Conservation (phyloP, 2,329 filamentous ascomycete species). For the Hawksworthiomyces lignivorus region DNA sequence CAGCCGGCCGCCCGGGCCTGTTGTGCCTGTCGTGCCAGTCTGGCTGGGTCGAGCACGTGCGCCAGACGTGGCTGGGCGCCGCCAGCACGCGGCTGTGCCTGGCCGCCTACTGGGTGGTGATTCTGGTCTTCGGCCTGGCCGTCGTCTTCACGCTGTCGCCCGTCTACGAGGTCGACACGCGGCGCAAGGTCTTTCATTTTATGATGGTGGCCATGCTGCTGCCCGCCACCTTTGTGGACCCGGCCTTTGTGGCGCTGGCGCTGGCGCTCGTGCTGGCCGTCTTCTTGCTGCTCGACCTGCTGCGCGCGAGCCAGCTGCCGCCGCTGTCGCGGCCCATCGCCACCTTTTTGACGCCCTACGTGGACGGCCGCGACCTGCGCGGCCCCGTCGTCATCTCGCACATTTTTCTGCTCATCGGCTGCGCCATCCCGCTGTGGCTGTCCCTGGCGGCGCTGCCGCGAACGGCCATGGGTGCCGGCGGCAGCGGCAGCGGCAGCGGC, state of each 20-base stretch:
- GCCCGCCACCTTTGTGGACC: conserved; percentile 79
- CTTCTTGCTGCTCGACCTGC: conserved; percentile 81
- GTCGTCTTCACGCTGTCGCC: conserved; percentile 68
- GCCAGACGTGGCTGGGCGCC: conserved; percentile 57
- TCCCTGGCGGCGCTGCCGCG: conserved; percentile 64
- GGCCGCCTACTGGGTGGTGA: conserved; percentile 61
- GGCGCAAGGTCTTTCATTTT: conserved; percentile 94
- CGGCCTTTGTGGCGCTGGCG: conserved; percentile 71
- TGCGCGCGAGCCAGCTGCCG: conserved; percentile 84
- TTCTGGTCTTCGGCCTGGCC: conserved; percentile 64
- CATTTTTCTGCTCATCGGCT: conserved; percentile 91
- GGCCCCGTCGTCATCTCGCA: conserved; percentile 94
- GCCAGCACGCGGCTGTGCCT: conserved; percentile 78
- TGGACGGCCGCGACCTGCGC: conserved; percentile 85
- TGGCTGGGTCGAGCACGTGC: conserved; percentile 59
- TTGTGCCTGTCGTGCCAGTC: conserved; percentile 32
- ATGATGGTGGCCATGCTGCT: conserved; percentile 97
- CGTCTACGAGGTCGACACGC: conserved; percentile 85
- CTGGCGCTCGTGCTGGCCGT: conserved; percentile 71
- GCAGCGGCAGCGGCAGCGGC: conserved; percentile 25
- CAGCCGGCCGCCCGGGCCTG: conserved; percentile 19
- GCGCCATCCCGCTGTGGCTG: conserved; percentile 90
- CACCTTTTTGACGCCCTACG: conserved; percentile 82
- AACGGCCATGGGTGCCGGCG: conserved; percentile 25
- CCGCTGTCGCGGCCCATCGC: conserved; percentile 82